Evolutionary conservation across 2,329 filamentous ascomycete genomes (phyloP).

Genomic region (Coniochaeta sp.): DNA sequence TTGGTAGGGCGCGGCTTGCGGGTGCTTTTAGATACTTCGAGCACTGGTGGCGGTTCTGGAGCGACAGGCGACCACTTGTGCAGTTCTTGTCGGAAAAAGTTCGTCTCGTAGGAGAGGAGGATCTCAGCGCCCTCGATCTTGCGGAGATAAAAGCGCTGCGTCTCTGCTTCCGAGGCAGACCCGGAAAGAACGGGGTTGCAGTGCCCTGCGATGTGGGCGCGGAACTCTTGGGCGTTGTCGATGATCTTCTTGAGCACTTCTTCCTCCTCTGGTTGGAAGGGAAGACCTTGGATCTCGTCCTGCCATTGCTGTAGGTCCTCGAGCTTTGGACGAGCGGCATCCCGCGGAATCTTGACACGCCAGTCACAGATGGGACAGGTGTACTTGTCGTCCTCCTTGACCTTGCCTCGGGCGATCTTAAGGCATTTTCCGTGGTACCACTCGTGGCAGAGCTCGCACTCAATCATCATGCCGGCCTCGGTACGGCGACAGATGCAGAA

Average conservation of each 20-base stretch:
- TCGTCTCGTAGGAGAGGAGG: slow-evolving; percentile 86
- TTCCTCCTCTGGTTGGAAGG: slow-evolving; percentile 95
- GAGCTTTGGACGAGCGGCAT: slow-evolving; percentile 89
- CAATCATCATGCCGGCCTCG: slow-evolving; percentile 99
- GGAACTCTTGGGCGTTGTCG: slow-evolving; percentile 75
- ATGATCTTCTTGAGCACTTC: slow-evolving; percentile 80
- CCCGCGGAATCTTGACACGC: slow-evolving; percentile 91
- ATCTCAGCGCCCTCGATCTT: slow-evolving; percentile 98
- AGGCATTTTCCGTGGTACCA: slow-evolving; percentile 99
- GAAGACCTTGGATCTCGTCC: slow-evolving; percentile 70
- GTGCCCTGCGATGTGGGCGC: slow-evolving; percentile 71
- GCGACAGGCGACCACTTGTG: slow-evolving; percentile 94
- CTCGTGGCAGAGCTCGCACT: slow-evolving; percentile 96
- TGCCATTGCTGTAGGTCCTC: slow-evolving; percentile 83
- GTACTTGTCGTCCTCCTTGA: slow-evolving; percentile 98
- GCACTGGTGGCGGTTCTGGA: slow-evolving; percentile 73
- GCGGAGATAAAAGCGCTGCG: slow-evolving; percentile 87
- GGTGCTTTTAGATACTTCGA: slow-evolving; percentile 84
- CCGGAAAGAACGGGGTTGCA: slow-evolving; percentile 78
- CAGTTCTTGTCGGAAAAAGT: slow-evolving; percentile 91
- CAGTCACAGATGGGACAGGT: slow-evolving; percentile 98
- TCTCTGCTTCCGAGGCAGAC: slow-evolving; percentile 71
- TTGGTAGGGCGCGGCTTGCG: slow-evolving; percentile 95
- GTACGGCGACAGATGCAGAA: slow-evolving; percentile 94
- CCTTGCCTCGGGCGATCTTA: slow-evolving; percentile 94